Percentiles rank a stretch among this genome's conserved stretches.
Evolutionary conservation across 164 flowering plant species (phyloP).

Genomic region (Annona squamosa): DNA sequence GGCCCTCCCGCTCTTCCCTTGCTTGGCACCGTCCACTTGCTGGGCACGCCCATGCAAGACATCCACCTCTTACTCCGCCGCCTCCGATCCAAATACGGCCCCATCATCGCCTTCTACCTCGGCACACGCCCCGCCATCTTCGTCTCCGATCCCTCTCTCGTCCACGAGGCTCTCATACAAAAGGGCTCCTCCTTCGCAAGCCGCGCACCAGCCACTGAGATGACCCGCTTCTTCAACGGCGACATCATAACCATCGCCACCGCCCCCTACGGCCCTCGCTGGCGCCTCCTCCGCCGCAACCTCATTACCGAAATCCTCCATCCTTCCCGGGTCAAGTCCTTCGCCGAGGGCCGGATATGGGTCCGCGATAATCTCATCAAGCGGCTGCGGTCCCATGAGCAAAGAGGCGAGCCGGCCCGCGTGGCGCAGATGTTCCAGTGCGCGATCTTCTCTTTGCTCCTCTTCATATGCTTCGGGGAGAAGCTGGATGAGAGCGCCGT

Average conservation of each 20-base stretch:
- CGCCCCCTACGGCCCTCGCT: slow-evolving; percentile 28
- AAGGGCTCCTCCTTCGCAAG: slow-evolving; percentile 34
- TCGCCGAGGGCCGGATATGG: slow-evolving; percentile 23
- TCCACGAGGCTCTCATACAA: slow-evolving; percentile 39
- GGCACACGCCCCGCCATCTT: slow-evolving; percentile 28
- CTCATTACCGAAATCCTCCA: slow-evolving; percentile 29
- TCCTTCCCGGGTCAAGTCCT: slow-evolving; percentile 28
- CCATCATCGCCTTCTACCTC: slow-evolving; percentile 31
- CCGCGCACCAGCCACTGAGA: slow-evolving; percentile 21
- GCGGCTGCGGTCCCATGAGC: slow-evolving; percentile 2
- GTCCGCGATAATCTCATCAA: slow-evolving; percentile 17
- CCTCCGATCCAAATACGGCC: slow-evolving; percentile 32
- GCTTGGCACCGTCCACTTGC: slow-evolving; percentile 23
- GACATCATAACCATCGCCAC: slow-evolving; percentile 26
- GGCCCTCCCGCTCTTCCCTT: slow-evolving; percentile 29
- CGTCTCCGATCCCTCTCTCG: slow-evolving; percentile 25
- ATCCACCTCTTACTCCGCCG: slow-evolving; percentile 17
- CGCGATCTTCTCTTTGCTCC: slow-evolving; percentile 31
- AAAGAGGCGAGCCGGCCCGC: slow-evolving; percentile 5
- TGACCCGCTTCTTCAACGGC: slow-evolving; percentile 10
- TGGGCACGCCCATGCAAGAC: slow-evolving; percentile 13
- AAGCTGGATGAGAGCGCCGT: slow-evolving; percentile 25
- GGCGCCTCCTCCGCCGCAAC: slow-evolving; percentile 24
- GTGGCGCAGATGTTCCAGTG: slow-evolving; percentile 19
- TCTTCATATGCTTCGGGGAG: slow-evolving; percentile 42